A percentile compares a stretch with the other conserved stretches of the same genome.
Evolutionary conservation across 164 flowering plant genomes (phyloP).

Genomic region (Echeveria elegans): DNA sequence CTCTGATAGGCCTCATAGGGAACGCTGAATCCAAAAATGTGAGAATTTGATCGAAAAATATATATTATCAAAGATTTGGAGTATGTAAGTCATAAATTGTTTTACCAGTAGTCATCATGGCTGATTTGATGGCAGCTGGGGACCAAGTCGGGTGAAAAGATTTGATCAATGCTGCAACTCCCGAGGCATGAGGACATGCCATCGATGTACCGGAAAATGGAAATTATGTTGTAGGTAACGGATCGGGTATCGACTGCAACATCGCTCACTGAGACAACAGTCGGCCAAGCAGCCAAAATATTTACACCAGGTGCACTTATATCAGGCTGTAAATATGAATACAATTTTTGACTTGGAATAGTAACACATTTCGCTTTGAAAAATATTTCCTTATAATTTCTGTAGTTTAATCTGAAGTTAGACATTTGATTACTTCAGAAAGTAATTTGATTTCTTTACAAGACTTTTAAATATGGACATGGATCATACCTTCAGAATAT

Average conservation of each 20-base stretch:
- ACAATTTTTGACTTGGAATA: no score
- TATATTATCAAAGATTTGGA: neutral
- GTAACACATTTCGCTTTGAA: no score
- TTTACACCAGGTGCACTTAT: neutral
- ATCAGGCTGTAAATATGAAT: neutral
- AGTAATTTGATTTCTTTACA: no score
- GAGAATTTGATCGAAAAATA: neutral
- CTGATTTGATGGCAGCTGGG: slow-evolving; percentile 42
- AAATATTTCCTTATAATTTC: no score
- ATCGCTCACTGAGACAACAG: neutral
- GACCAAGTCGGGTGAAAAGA: slow-evolving; percentile 45
- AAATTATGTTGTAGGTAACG: slow-evolving; percentile 20
- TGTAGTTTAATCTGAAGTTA: no score
- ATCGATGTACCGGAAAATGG: slow-evolving; percentile 46
- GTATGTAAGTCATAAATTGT: neutral
- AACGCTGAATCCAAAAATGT: neutral
- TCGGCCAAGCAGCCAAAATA: neutral
- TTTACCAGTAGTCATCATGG: slow-evolving; percentile 50
- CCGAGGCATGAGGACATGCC: slow-evolving; percentile 48
- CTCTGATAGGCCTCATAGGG: no score
- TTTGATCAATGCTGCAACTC: slow-evolving; percentile 37
- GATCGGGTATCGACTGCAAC: slow-evolving; percentile 21
- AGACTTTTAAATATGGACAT: no score
- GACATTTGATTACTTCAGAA: no score
- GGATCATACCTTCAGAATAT: neutral